Conservation (phyloP, 2,329 filamentous ascomycete species). For the Fusarium sp. region DNA sequence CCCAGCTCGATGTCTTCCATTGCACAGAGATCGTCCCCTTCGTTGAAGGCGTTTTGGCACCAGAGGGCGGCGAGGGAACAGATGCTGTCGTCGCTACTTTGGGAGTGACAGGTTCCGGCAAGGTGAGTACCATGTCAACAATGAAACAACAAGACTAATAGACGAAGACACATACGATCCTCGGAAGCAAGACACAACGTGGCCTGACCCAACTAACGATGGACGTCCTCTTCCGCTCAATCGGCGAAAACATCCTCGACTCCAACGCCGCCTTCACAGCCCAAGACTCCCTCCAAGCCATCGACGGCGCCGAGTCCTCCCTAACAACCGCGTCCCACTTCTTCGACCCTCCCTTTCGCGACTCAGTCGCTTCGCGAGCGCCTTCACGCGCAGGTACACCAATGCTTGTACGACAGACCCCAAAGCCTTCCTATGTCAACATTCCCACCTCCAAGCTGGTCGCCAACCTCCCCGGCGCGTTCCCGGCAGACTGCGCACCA, state of each 20-base stretch:
- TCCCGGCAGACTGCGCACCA: slow-evolving; percentile 45
- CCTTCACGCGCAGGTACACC: slow-evolving; percentile 76
- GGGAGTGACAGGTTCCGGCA: slow-evolving; percentile 95
- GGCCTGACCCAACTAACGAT: slow-evolving; percentile 92
- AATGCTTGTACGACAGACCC: slow-evolving; percentile 68
- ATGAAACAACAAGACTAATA: not conserved
- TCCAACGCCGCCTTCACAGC: slow-evolving; percentile 67
- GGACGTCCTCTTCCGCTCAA: slow-evolving; percentile 87
- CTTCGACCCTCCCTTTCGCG: slow-evolving; percentile 81
- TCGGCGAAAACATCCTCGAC: slow-evolving; percentile 78
- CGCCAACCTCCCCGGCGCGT: slow-evolving; percentile 45
- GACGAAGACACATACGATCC: slow-evolving; percentile 88
- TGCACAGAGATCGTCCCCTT: slow-evolving; percentile 80
- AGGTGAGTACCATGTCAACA: slow-evolving; percentile 67
- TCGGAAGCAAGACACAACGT: slow-evolving; percentile 87
- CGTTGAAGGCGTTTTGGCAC: slow-evolving; percentile 83
- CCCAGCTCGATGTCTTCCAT: slow-evolving; percentile 88
- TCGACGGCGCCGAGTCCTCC: slow-evolving; percentile 84
- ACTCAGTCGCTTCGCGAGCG: slow-evolving; percentile 67
- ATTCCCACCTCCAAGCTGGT: slow-evolving; percentile 38
- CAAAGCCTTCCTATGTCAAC: slow-evolving; percentile 51
- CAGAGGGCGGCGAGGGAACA: slow-evolving; percentile 78
- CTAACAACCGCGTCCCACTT: slow-evolving; percentile 80
- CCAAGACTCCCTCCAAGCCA: slow-evolving; percentile 78
- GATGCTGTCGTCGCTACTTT: slow-evolving; percentile 92